Evolutionary conservation across 2,329 filamentous ascomycete genomes (phyloP), one percentile per base, ranked within the genome.

Genomic region (Ceratocystis huliohia): DNA sequence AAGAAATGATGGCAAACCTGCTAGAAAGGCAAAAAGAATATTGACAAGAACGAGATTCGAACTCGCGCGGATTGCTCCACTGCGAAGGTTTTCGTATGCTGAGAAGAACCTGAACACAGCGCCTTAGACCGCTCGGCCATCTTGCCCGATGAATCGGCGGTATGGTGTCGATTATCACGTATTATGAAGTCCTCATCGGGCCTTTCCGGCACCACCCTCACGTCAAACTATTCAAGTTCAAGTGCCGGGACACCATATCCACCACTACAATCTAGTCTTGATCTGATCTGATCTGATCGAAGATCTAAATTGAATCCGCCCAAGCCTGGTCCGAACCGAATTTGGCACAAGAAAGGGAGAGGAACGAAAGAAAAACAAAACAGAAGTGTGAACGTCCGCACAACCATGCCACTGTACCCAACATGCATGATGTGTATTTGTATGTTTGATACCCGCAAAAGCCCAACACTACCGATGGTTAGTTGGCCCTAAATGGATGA

Each of bases 81-180:
- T 67, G 50, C 61, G 30, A 59, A 65, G 61, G 30, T 22, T 57
- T 37, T 45, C 30, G 33, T 13, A 37, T 4, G 17, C 37, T 5
- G 44, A 0, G 4, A 50, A 45, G 45, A 65, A 65, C 64, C 64
- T 45, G 53, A 61, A 59, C 64, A 65, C 53, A 65, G 57, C 44
- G 64, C 64, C 64, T 46, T 66, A 62, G 64, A 66, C 64, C 64
- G 53, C 53, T 65, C 53, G 64, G 64, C 50, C 64, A 65, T 65
- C 64, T 65, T 65, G 64, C 64, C 64, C 28, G 7, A 8, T 37
- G 20, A 20, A 20, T 50, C 22, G 46, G 1, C 22, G 46, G 7
- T 3, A 50, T 8, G 1, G 2, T 25, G 15, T 0, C 22, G 4
- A 3, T 2, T n/a, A 20, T 50, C 2, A 50, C n/a, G 5, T 20